Conservation (phyloP, 345 rosid genomes). For the Gynandropsis gynandra region DNA sequence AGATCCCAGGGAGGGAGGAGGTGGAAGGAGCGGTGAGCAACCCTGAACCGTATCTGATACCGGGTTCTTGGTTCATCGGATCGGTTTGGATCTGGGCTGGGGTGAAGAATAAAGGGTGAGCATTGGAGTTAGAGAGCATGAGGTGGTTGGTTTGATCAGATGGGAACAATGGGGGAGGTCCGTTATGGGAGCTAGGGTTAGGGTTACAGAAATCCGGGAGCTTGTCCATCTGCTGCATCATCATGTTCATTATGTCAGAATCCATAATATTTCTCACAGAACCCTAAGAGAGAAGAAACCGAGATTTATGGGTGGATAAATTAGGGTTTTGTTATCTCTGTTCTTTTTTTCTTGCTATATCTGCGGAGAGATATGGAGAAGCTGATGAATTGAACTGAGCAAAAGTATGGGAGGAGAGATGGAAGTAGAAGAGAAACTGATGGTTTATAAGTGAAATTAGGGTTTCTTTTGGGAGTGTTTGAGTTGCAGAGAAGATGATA, state of each 20-base stretch:
- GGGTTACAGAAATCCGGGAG: constrained; percentile 45
- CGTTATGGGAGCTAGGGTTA: constrained; percentile 17
- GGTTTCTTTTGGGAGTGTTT: constrained; percentile 20
- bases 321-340: no score
- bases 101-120: constrained; percentile 21
- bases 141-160: constrained; percentile 17
- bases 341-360: no score
- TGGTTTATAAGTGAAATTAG: constrained; percentile 5
- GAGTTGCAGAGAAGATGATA: constrained; percentile 20
- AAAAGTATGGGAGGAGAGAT: constrained; percentile 23
- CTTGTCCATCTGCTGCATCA: constrained; percentile 64
- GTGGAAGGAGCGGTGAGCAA: constrained; percentile 17
- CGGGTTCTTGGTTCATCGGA: constrained; percentile 20
- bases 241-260: constrained; percentile 42
- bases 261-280: constrained; percentile 15
- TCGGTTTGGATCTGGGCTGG: constrained; percentile 25
- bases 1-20: constrained; percentile 1
- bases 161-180: not conserved
- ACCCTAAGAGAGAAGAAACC: no score
- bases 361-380: constrained; percentile 1
- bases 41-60: constrained; percentile 24
- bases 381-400: not conserved
- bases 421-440: not conserved
- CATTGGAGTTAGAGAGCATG: constrained; percentile 19
- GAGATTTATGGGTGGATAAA: no score